phyloP scores from a whole-genome alignment of 495 filamentous ascomycete species.

The Neurospora sp. region DNA sequence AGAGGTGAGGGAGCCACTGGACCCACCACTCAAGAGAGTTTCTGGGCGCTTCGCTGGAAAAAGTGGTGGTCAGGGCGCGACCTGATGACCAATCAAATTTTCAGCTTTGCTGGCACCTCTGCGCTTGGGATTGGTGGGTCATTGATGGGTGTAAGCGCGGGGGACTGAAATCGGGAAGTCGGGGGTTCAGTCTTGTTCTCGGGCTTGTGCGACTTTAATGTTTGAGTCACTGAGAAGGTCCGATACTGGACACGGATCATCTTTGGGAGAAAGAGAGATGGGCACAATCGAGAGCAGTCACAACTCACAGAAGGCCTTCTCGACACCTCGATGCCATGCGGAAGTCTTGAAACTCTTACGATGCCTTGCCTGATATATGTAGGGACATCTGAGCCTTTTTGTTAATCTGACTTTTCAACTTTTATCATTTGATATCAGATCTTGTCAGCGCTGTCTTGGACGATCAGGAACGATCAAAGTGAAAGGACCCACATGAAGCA shows the following conservation, averaged over 20 bases:
- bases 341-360: not conserved
- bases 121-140: not conserved
- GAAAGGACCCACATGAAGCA: not conserved
- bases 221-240: not conserved
- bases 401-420: not conserved
- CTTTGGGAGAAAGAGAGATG: not conserved
- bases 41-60: slow-evolving; percentile 12
- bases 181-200: not conserved
- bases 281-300: not conserved
- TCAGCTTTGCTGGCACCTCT: slow-evolving; percentile 5
- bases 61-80: slow-evolving; percentile 5
- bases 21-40: not conserved
- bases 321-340: not conserved
- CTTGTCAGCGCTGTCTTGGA: not conserved
- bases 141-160: not conserved
- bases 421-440: not conserved
- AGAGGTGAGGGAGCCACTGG: not conserved
- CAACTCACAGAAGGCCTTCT: not conserved
- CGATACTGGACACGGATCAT: not conserved
- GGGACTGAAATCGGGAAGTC: not conserved
- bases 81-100: slow-evolving; percentile 11
- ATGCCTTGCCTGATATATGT: not conserved
- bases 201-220: not conserved
- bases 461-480: not conserved
- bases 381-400: not conserved